Evolutionary conservation across 2,329 filamentous ascomycete species (phyloP).

Genomic region (Escovopsis sp.): DNA sequence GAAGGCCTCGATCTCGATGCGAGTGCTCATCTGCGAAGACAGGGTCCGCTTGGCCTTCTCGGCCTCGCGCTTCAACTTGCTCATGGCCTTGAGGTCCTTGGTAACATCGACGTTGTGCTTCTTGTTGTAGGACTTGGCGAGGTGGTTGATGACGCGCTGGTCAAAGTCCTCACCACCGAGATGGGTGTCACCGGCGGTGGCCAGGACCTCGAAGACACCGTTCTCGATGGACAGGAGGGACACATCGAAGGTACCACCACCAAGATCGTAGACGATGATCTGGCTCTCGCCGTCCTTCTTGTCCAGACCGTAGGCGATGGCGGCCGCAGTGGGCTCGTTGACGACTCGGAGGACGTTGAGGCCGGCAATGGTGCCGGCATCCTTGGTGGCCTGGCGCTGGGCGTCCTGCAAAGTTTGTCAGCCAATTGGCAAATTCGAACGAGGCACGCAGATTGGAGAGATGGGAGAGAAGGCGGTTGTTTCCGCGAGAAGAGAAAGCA

Average conservation of each 20-base stretch:
- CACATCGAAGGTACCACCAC: constrained; percentile 90
- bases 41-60: constrained; percentile 99
- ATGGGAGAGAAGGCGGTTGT: background rate
- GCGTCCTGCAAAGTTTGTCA: constrained; percentile 44
- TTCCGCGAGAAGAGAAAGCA: background rate
- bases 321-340: constrained; percentile 91
- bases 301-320: constrained; percentile 86
- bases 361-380: constrained; percentile 80
- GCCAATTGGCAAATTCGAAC: constrained; percentile 1
- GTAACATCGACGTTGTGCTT: constrained; percentile 84
- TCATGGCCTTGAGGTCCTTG: constrained; percentile 95
- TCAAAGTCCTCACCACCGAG: constrained; percentile 98
- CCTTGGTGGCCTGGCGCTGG: constrained; percentile 93
- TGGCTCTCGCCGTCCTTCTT: constrained; percentile 72
- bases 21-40: constrained; percentile 82
- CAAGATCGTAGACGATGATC: constrained; percentile 86
- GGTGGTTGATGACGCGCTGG: constrained; percentile 91
- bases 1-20: constrained; percentile 95
- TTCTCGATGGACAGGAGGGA: constrained; percentile 83
- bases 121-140: constrained; percentile 98
- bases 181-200: constrained; percentile 92
- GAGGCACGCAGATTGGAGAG: too few species aligned
- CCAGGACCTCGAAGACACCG: constrained; percentile 86
- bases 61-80: constrained; percentile 97
- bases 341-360: constrained; percentile 92